Evolutionary conservation across 2,329 filamentous ascomycete species (phyloP), one percentile per base, ranked within the genome.

Genomic region (Plectosphaerella cucumerina): DNA sequence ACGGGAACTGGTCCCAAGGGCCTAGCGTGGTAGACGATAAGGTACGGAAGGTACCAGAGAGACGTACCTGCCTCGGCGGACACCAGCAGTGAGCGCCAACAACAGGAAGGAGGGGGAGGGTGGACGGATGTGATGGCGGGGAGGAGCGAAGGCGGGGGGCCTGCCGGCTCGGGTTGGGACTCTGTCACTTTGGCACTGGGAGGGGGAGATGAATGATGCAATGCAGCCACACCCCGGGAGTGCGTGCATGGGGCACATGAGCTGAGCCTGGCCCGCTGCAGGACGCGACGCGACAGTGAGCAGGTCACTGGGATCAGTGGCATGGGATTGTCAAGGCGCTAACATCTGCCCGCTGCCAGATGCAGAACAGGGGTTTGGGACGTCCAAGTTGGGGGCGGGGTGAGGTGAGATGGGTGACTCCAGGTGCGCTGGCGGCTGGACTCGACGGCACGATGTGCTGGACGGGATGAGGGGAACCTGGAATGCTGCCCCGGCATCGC

Each of bases 331-430:
- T 42, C n/a, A 6, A 42, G 45, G 45, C 45, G 45, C 45, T 47
- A 47, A 39, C 34, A 39, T 21, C 35, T 21, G 45, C 45, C 45
- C 45, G 33, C 45, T 47, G 45, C 45, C 45, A 47, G 45, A 47
- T 47, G 45, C 33, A 41, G 45, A 37, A 46, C 34, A 35, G 23
- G 45, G 45, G 45, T 21, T 47, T 14, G 20, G 17, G 43, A 44
- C n/a, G 31, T 18, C 11, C 11, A 42, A 17, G 39, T 42, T 42
- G 4, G 39, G 18, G 39, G 39, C 35, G 35, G 35, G 35, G 35
- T 15, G 17, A 37, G 35, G 14, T 9, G 15, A 37, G 35, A n/a
- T n/a, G n/a, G n/a, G 15, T 37, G 15, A 37, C 15, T 37, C 35
- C 8, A 34, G 31, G 31, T 8, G 8, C 31, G 8, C 31, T 34